Evolutionary conservation across 129 eudicot species (phyloP).

Genomic region (Flaveria robusta): DNA sequence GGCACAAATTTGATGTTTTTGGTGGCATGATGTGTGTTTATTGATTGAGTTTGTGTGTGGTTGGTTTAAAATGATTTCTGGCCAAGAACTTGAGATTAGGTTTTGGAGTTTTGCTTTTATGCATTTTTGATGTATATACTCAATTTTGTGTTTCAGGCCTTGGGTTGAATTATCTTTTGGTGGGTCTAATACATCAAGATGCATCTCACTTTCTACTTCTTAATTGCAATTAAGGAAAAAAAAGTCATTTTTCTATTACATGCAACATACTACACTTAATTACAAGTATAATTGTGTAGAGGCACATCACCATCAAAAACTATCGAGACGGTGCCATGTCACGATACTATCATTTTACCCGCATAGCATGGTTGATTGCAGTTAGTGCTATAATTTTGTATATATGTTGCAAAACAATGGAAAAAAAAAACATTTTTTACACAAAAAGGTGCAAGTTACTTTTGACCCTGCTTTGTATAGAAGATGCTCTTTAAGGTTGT

Average conservation of each 20-base stretch:
- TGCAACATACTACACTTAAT: not conserved
- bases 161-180: not conserved
- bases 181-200: not conserved
- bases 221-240: not conserved
- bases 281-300: not conserved
- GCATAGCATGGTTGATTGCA: not conserved
- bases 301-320: not conserved
- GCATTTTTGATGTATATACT: conserved; percentile 17
- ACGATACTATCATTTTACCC: not conserved
- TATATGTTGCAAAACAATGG: not conserved
- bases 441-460: not conserved
- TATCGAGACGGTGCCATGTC: not conserved
- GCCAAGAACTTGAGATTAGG: conserved; percentile 23
- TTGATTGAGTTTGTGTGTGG: conserved; percentile 13
- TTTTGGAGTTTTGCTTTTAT: conserved; percentile 7
- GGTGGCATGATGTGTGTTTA: conserved; percentile 18
- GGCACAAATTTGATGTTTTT: not conserved
- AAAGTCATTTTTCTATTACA: not conserved
- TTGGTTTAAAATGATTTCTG: conserved; percentile 12
- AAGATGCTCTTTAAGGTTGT: not conserved
- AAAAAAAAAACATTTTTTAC: not conserved
- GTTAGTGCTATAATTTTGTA: not conserved
- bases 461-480: not conserved
- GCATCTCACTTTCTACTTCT: not conserved
- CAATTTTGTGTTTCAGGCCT: conserved; percentile 15